These are phyloP conservation scores for Suillus paluster DNA, from an alignment of 768 basidiomycete species.

Conservation along the genomic window DNA sequence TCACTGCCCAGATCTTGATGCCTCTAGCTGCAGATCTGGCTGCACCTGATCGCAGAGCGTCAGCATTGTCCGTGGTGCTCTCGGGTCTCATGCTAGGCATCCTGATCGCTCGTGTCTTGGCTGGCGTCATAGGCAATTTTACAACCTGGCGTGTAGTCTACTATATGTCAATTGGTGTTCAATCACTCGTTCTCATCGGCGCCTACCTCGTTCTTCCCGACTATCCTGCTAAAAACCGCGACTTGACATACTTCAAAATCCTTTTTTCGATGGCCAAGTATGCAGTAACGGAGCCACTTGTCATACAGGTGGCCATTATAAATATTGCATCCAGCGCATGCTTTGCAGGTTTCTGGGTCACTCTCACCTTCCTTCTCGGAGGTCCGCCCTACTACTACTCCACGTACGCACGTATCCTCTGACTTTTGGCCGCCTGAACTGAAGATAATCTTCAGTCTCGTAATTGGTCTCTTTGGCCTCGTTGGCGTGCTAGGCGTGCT, in stretches of 20 bases:
- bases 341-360: slow-evolving; percentile 69
- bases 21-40: slow-evolving; percentile 84
- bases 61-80: slow-evolving; percentile 76
- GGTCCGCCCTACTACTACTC: slow-evolving; percentile 78
- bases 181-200: slow-evolving; percentile 58
- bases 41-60: slow-evolving; percentile 69
- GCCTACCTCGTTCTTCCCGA: slow-evolving; percentile 77
- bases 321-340: slow-evolving; percentile 64
- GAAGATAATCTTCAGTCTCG: slow-evolving; percentile 36
- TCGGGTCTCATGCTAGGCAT: slow-evolving; percentile 73
- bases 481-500: slow-evolving; percentile 75
- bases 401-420: slow-evolving; percentile 45
- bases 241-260: slow-evolving; percentile 69
- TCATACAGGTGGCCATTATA: slow-evolving; percentile 71
- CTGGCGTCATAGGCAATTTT: slow-evolving; percentile 77
- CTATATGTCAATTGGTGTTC: slow-evolving; percentile 76
- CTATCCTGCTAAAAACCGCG: slow-evolving; percentile 75
- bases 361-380: slow-evolving; percentile 80
- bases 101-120: slow-evolving; percentile 73
- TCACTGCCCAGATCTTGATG: slow-evolving; percentile 76
- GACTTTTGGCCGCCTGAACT: not conserved
- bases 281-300: slow-evolving; percentile 74
- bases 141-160: slow-evolving; percentile 76
- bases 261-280: slow-evolving; percentile 80
- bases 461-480: slow-evolving; percentile 76